Conservation (phyloP, 169 alveolate species). For the Eimeria necatrix region DNA sequence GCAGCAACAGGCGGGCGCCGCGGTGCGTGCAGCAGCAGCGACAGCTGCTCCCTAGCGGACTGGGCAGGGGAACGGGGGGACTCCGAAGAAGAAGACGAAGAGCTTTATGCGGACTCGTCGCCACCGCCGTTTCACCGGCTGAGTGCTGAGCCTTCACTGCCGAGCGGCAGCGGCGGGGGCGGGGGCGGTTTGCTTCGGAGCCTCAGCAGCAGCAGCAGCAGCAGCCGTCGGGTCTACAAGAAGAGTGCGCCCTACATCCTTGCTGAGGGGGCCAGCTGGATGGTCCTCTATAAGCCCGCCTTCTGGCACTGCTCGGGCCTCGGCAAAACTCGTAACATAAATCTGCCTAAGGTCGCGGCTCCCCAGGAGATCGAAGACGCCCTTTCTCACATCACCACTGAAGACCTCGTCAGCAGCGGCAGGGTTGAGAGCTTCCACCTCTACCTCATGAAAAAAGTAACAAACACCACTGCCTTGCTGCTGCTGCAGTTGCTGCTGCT, state of each 20-base stretch:
- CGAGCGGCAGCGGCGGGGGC: conserved; percentile 35
- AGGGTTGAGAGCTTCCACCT: conserved; percentile 86
- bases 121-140: neutral
- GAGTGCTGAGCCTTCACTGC: neutral
- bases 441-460: conserved; percentile 85
- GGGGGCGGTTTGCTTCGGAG: neutral
- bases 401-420: conserved; percentile 85
- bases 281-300: conserved; percentile 87
- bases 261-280: conserved; percentile 85
- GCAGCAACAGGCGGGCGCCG: neutral
- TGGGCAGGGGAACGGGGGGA: neutral
- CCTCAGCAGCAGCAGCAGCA: conserved; percentile 69
- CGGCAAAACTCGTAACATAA: conserved; percentile 80
- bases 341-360: conserved; percentile 40
- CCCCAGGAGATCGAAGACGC: conserved; percentile 82
- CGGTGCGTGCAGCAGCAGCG: conserved; percentile 11
- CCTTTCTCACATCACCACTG: conserved; percentile 82
- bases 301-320: conserved; percentile 88
- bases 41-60: neutral
- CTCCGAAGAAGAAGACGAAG: neutral
- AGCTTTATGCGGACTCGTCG: neutral
- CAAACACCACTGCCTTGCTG: neutral
- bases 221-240: conserved; percentile 72
- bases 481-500: conserved; percentile 4
- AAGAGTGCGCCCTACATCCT: conserved; percentile 86